phyloP scores from a whole-genome alignment of 208 protist genomes.

The Zelonia costaricensis region DNA sequence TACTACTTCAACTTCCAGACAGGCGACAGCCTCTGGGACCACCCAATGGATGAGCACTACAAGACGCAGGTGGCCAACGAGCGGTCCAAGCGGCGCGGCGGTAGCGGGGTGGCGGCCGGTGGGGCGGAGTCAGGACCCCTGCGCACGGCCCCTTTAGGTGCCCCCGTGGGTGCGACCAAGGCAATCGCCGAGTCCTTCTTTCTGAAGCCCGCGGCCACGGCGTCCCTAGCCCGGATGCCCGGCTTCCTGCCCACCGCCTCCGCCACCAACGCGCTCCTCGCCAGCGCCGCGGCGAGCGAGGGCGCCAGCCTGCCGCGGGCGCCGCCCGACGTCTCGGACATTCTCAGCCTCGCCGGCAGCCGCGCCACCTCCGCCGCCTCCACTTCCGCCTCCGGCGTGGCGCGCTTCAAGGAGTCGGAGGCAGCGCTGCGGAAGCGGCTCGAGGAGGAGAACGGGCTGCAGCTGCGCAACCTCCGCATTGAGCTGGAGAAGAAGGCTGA shows the following conservation, averaged over 20 bases:
- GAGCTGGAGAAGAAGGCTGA: constrained; percentile 37
- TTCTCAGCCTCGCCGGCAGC: constrained; percentile 13
- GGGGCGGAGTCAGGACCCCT: too few relatives aligned
- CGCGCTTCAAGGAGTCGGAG: constrained; percentile 62
- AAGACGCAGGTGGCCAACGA: constrained; percentile 55
- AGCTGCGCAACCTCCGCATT: constrained; percentile 35
- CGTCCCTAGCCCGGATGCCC: background rate
- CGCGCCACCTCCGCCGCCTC: background rate
- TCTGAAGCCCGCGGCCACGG: constrained; percentile 1
- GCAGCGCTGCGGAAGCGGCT: constrained; percentile 47
- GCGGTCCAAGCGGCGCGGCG: constrained; percentile 35
- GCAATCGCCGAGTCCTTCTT: constrained; percentile 42
- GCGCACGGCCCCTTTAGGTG: background rate
- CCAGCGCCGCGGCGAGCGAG: background rate
- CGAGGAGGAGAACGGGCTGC: constrained; percentile 52
- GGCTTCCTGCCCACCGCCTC: background rate
- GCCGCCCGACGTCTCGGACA: constrained; percentile 20
- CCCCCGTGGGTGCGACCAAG: constrained; percentile 33
- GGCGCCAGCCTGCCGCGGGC: constrained; percentile 16
- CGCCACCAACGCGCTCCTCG: background rate
- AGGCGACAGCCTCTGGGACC: constrained; percentile 93
- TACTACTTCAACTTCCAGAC: constrained; percentile 97
- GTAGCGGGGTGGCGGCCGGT: too few relatives aligned
- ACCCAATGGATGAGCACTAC: constrained; percentile 94
- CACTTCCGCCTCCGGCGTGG: background rate